Base-by-base conservation (phyloP, 129 eudicot species). In the Scalesia atractyloides region DNA sequence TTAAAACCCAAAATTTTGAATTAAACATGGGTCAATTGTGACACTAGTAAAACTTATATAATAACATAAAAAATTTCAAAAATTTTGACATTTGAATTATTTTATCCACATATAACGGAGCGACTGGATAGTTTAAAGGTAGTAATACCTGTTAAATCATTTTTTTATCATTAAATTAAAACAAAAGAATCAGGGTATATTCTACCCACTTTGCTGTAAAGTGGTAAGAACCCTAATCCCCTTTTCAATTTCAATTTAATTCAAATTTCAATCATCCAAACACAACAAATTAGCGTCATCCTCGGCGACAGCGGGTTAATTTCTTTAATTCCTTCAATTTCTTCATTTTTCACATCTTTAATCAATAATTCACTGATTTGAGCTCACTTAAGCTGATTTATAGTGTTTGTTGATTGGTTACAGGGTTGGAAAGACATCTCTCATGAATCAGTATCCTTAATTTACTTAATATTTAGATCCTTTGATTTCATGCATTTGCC, bases 281-380 rank as follows among this genome's bases (percentile, higher is more conserved):
- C 15, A 26, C 33, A 26, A 1, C 18, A 19, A 72, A 44, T 37
- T 58, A 34, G 34, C 81, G 84, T 87, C 59, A 87, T 87, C 57
- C 92, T 87, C 68, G 92, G 89, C 64, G 89, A 87, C 72, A 87
- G 92, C 83, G 92, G 92, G 92, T 87, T 34, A 66, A 17, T 64
- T 58, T 69, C 67, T 64, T 34, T 22, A 64, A 22, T 39, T 18
- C 26, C 33, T 51, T 66, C 43, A 57, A 5, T 34, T 37, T 60
- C 52, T 61, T 34, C 51, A 5, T 11, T 37, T 60, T 68, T 1
- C 34, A 37, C 43, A 36, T 61, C 2, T 72, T 5, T 75, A 16
- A 26, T 39, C 13, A 20, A 1, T 22, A 34, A 37, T 64, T 62
- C 36, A 37, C 26, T 36, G 69, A 68, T 58, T 78, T 66, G 24